Conservation (phyloP, 495 filamentous ascomycete genomes). For the Neurospora tetrasperma region DNA sequence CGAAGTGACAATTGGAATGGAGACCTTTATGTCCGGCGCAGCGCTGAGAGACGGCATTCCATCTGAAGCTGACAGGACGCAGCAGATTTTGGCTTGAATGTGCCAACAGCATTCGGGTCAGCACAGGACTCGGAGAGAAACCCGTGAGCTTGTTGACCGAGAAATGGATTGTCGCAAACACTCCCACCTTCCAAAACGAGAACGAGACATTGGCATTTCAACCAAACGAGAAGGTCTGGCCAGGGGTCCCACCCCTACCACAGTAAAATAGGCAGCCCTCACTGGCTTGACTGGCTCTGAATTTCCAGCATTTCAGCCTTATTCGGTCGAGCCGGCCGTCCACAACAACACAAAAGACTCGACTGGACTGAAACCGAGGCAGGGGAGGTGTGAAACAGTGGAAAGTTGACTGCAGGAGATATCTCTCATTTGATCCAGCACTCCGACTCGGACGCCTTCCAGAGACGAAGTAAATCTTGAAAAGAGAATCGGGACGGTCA, state of each 20-base stretch:
- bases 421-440: neutral
- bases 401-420: neutral
- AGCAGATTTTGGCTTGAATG: neutral
- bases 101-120: neutral
- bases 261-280: neutral
- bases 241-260: neutral
- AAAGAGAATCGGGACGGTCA: neutral
- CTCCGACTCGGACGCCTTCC: neutral
- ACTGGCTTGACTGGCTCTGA: neutral
- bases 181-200: conserved; percentile 4
- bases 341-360: neutral
- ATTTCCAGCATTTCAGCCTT: neutral
- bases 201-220: neutral
- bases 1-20: neutral
- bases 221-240: neutral
- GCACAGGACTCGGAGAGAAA: neutral
- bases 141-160: neutral
- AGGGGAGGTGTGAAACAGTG: neutral
- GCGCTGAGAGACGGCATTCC: neutral
- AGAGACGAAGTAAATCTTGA: neutral
- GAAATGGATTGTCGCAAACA: neutral
- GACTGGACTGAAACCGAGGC: neutral
- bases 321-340: neutral
- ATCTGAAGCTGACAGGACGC: neutral
- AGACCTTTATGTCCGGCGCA: neutral